Evolutionary conservation across 2,329 filamentous ascomycete genomes (phyloP), one percentile per base, ranked within the genome.

Genomic region (Clonostachys byssicola): DNA sequence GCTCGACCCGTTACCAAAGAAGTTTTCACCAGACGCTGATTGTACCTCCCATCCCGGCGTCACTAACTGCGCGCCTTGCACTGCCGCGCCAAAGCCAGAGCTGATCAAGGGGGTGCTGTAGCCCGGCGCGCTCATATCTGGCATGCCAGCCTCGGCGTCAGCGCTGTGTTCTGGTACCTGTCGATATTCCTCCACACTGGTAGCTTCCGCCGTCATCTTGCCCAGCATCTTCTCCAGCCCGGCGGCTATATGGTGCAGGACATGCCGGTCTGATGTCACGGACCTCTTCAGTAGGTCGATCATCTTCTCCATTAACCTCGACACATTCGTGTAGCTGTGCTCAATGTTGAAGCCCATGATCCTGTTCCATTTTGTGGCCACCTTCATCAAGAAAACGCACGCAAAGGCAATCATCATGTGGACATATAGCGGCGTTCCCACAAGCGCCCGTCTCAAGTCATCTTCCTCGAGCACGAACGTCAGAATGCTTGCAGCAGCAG

Each of bases 191-290:
- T 48, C 42, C 16, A 6, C 5, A n/a, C n/a, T 18, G 36, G 30
- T n/a, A 34, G 34, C n/a, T 23, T 17, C 14, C 13, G 43, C n/a
- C 6, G 34, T 34, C 41, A 49, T 38, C 40, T 49, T 52, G 7
- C 8, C 51, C 23, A 67, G 51, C 64, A 68, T 65, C 52, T 66
- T 66, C 40, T 58, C 58, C 1, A 68, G 51, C 1, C 64, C 65
- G 6, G 46, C 55, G 5, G 64, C 64, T n/a, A 67, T 67, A 45
- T 68, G 64, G 45, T 60, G 58, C 17, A 66, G 52, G 8, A 68
- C 54, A 48, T 68, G 64, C n/a, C 62, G 54, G 7, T 68, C 61
- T 5, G 61, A 61, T 5, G 62, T 62, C 33, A 60, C 56, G 6
- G 55, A 55, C 20, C 53, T 57, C 18, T 57, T 59, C 4, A 68